Percentiles rank a stretch among this genome's conserved stretches.
phyloP scores from a whole-genome alignment of 805 yeast genomes.

The Ogataea methylovora region DNA sequence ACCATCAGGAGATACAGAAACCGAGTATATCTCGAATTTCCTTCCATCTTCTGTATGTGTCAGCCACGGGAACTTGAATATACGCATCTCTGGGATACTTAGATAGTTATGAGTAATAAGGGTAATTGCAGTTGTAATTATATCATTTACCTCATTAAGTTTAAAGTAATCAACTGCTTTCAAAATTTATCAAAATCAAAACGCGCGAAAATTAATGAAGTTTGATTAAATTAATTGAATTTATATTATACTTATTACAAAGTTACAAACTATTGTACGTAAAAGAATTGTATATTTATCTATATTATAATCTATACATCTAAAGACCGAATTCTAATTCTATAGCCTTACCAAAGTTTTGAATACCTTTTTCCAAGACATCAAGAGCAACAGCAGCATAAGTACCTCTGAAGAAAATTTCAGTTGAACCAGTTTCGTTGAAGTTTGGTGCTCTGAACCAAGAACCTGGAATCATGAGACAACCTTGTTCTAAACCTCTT shows the following conservation, averaged over 20 bases:
- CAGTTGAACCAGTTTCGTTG: constrained; percentile 33
- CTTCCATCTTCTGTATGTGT: constrained; percentile 71
- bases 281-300: too few species aligned
- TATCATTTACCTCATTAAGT: too few species aligned
- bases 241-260: too few species aligned
- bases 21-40: constrained; percentile 77
- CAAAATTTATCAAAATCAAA: too few species aligned
- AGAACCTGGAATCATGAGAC: constrained; percentile 74
- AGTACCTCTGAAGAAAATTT: constrained; percentile 77
- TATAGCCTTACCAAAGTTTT: constrained; percentile 61
- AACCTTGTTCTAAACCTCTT: constrained; percentile 49
- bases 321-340: constrained; percentile 44
- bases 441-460: constrained; percentile 61
- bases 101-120: background rate
- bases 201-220: too few species aligned
- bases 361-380: constrained; percentile 49
- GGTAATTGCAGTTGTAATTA: too few species aligned
- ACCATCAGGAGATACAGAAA: constrained; percentile 77
- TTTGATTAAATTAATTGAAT: too few species aligned
- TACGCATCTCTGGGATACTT: constrained; percentile 41
- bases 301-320: background rate
- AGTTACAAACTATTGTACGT: too few species aligned
- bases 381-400: constrained; percentile 80
- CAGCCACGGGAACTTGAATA: constrained; percentile 68
- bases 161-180: too few species aligned